phyloP scores from a whole-genome alignment of 164 flowering plant species.

The Magnolia changhungtana region DNA sequence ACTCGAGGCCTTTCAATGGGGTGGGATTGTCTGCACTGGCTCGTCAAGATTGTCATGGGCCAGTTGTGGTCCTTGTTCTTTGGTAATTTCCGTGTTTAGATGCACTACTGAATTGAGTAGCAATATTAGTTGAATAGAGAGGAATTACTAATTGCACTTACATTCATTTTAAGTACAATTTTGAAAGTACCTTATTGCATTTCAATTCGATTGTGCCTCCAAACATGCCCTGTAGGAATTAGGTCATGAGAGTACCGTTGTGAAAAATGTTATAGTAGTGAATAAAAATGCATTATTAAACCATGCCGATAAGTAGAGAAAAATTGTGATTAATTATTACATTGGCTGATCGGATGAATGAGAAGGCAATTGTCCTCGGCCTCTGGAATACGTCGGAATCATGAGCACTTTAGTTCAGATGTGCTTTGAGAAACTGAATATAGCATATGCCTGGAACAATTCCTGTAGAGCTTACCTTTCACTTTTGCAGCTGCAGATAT shows the following conservation, averaged over 20 bases:
- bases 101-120: no score
- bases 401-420: background rate
- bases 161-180: no score
- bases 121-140: no score
- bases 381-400: background rate
- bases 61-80: no score
- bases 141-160: no score
- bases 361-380: slow-evolving; percentile 63
- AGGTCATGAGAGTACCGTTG: background rate
- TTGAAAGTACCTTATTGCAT: no score
- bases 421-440: slow-evolving; percentile 1
- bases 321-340: no score
- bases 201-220: no score
- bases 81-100: no score
- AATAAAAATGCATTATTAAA: background rate
- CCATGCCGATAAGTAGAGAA: background rate
- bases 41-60: no score
- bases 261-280: background rate
- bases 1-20: no score
- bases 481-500: background rate
- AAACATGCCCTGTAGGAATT: background rate
- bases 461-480: background rate
- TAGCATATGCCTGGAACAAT: slow-evolving; percentile 7
- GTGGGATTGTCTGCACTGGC: no score
- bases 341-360: slow-evolving; percentile 20